Evolutionary conservation across 805 yeast genomes (phyloP), one percentile per base, ranked within the genome.

Genomic region (Citeromyces nyonsensis): DNA sequence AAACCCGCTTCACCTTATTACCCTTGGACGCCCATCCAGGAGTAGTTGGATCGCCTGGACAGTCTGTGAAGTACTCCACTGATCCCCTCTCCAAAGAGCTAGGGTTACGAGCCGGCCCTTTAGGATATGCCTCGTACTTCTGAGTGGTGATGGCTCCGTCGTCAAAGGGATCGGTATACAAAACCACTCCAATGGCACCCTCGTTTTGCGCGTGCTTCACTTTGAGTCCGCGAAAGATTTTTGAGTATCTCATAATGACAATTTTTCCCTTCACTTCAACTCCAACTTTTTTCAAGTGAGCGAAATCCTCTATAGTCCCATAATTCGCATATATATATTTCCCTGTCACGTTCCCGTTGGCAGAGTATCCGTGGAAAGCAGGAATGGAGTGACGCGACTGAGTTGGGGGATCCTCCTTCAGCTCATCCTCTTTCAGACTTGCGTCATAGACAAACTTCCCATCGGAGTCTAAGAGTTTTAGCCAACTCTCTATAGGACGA

Each of bases 41-140:
- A 2, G 78, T 69, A 1, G 81, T 63, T 8, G 82, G 82, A 41
- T 73, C 82, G 25, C 82, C 82, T 4, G 81, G 80, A 4, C 58
- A 51, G 25, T 47, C 46, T n/a, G 71, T 57, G 28, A 69, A 51
- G 43, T 61, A 73, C 49, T 64, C 67, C n/a, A 73, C 81, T 31
- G 25, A 32, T 34, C 42, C 37, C 28, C 26, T 33, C 35, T 75
- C 81, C n/a, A 75, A 70, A 11, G 73, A 54, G 2, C 73, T 64
- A 24, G 80, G 81, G 48, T 75, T 69, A 38, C 83, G 61, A 2
- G 81, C 81, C 1, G 80, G 80, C 2, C 83, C 83, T 5, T 64
- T 50, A 4, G 83, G 83, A 40, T 73, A 74, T 2, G 75, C 52
- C 38, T 59, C 51, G 69, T 15, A 14, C 10, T 26, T 10, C 12